Evolutionary conservation across 495 filamentous ascomycete species (phyloP), one percentile per base, ranked within the genome.

Genomic region (Hamigera avellanea): DNA sequence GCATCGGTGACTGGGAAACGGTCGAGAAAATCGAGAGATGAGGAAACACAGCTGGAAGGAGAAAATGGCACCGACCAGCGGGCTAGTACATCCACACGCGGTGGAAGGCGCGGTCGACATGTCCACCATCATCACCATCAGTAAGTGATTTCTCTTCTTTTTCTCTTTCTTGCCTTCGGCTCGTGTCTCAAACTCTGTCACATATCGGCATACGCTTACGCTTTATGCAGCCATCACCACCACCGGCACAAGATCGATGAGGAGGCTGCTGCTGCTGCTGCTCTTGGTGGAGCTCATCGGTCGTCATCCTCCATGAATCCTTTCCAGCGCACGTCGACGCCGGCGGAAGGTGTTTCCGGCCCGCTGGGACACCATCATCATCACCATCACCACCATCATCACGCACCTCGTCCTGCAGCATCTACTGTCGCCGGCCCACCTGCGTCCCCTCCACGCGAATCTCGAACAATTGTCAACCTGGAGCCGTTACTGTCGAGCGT

Each of bases 171-270:
- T 36, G 8, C 8, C 9, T 14, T 14, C 2, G 8, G 10, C 18
- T 16, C 14, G n/a, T n/a, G n/a, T 31, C 17, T 19, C 10, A 10
- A 8, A 3, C 21, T 35, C 8, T 39, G n/a, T 27, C 32, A 19
- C 16, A 12, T 14, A 30, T 13, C 27, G 5, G 27, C 27, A 5
- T 12, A 32, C 44, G 41, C 55, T 62, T 52, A 61, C 35, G 8
- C 26, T 37, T 39, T 39, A 47, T 33, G 36, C 53, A 78, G 75
- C 54, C 77, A 85, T 45, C 85, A 88, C 41, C 82, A 89, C 52
- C 82, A 83, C 48, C 77, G 78, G 31, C 76, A 82, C 42, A 81
- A 83, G 45, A 67, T 67, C 29, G 64, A 73, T 35, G 79, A 84
- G n/a, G 78, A 81, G 36, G 50, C 57, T 21, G 41, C 66, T 14